A percentile compares a stretch with the other conserved stretches of the same genome.
These are phyloP conservation scores for Panicum miliaceum DNA, from an alignment of 176 grass and related monocot species.

Conservation along the genomic window DNA sequence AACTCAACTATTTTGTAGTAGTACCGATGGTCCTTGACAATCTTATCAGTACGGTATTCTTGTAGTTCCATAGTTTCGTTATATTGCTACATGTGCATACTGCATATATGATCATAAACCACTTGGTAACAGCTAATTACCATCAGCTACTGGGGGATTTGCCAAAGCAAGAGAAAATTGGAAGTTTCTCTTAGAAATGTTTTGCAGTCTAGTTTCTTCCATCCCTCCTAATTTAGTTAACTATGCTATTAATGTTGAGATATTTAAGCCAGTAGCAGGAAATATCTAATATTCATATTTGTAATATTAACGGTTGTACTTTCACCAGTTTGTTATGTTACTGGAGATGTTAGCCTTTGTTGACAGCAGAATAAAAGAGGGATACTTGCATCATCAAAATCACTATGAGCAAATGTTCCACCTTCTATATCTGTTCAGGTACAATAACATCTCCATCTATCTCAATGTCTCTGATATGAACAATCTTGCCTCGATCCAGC, in stretches of 20 bases:
- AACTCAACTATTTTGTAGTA: background rate
- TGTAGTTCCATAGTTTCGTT: background rate
- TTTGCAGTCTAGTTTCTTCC: background rate
- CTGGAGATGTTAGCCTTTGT: background rate
- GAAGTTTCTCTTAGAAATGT: background rate
- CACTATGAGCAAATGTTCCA: conserved; percentile 15
- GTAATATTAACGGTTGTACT: background rate
- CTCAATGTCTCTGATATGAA: conserved; percentile 59
- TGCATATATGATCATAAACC: background rate
- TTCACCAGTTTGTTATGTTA: background rate
- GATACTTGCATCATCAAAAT: conserved; percentile 5
- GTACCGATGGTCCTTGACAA: background rate
- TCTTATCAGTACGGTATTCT: background rate
- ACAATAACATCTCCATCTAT: conserved; percentile 67
- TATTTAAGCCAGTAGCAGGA: conserved; percentile 4
- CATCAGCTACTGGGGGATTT: background rate
- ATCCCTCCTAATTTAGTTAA: conserved; percentile 1
- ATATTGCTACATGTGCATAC: background rate
- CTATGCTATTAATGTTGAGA: background rate
- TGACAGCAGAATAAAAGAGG: background rate
- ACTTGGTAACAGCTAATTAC: conserved; percentile 1
- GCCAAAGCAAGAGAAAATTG: background rate
- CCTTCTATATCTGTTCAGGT: conserved; percentile 52
- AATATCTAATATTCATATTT: background rate
- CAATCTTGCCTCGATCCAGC: conserved; percentile 57